Conservation (phyloP, 2,329 filamentous ascomycete genomes). For the Curvularia sp. region DNA sequence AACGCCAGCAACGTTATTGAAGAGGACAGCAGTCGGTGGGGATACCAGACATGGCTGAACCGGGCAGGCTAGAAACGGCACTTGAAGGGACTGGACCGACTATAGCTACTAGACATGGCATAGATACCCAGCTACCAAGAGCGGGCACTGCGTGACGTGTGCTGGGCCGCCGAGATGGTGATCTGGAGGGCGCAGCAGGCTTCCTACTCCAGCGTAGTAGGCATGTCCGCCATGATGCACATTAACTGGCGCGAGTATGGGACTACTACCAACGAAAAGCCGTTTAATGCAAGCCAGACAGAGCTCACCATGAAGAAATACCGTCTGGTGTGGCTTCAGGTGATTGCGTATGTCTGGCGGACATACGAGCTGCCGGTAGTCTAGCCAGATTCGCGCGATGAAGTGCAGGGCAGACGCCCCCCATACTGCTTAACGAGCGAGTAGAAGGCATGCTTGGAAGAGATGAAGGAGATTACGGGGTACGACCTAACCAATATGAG, state of each 20-base stretch:
- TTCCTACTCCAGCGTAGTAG: constrained; percentile 5
- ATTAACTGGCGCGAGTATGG: constrained; percentile 13
- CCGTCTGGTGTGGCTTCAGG: constrained; percentile 8
- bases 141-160: no score
- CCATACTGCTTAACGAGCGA: constrained; percentile 7
- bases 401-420: constrained; percentile 3
- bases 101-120: constrained; percentile 8
- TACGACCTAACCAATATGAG: no score
- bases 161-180: constrained; percentile 4
- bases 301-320: constrained; percentile 17
- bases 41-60: no score
- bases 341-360: constrained; percentile 16
- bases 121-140: constrained; percentile 4
- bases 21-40: no score
- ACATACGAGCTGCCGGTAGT: constrained; percentile 7
- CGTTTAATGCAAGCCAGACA: not conserved
- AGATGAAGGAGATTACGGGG: constrained; percentile 4
- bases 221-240: constrained; percentile 8
- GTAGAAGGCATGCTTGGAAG: no score
- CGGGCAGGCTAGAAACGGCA: no score
- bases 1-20: no score
- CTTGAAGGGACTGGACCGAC: not conserved
- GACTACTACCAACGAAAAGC: not conserved
- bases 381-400: not conserved
- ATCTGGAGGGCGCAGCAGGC: constrained; percentile 15